These are phyloP conservation scores for Tardiomyces digboiensis DNA, from an alignment of 1,139 yeast species.

Conservation along the genomic window DNA sequence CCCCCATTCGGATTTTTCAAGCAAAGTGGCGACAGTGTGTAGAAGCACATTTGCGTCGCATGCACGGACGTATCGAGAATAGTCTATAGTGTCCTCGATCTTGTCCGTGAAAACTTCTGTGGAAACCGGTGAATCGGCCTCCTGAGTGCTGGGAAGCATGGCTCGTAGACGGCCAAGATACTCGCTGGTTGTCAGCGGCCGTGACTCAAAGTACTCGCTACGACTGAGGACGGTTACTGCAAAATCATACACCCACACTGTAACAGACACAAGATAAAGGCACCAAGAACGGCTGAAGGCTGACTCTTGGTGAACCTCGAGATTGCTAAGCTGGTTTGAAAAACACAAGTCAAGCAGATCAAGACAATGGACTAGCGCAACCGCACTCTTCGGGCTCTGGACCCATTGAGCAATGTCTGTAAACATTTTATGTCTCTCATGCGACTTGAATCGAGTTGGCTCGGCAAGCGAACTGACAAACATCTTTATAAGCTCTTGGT, in stretches of 20 bases:
- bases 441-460: constrained; percentile 5
- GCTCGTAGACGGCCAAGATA: neutral
- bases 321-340: neutral
- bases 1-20: neutral
- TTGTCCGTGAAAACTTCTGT: neutral
- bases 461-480: constrained; percentile 11
- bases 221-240: neutral
- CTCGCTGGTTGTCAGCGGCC: neutral
- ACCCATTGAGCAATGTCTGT: constrained; percentile 6
- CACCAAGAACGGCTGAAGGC: constrained; percentile 20
- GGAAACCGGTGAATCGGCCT: neutral
- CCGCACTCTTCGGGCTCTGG: constrained; percentile 4
- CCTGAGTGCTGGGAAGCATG: neutral
- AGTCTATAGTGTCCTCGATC: neutral
- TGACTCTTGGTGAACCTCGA: constrained; percentile 9
- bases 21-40: neutral
- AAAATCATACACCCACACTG: constrained; percentile 16
- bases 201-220: neutral
- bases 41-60: neutral
- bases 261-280: constrained; percentile 14
- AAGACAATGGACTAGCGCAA: constrained; percentile 16
- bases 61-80: neutral
- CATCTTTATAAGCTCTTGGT: constrained; percentile 7
- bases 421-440: constrained; percentile 1
- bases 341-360: constrained; percentile 18